Evolutionary conservation across 106 monocot species (phyloP), one percentile per base, ranked within the genome.

Genomic region (Phalaenopsis aphrodite): DNA sequence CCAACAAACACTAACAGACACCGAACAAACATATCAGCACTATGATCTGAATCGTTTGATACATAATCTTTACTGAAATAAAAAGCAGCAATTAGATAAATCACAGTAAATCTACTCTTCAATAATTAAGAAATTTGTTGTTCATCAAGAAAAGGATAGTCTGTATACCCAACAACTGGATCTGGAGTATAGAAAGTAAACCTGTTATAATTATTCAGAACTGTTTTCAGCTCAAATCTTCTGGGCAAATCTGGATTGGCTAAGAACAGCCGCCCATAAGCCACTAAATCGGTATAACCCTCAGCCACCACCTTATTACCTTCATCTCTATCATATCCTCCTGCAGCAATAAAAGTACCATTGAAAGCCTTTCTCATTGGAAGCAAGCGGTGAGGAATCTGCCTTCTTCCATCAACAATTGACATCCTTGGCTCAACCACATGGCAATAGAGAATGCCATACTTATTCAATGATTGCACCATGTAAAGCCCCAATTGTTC

Each of bases 251-350:
- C 84, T 12, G 84, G 84, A 55, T 84, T 84, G 17, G 84, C 80
- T 71, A 85, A 81, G 56, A 85, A 85, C 38, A 77, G 38, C 6
- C 85, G 55, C 3, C 85, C 85, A 38, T 57, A 85, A 0, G 85
- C 78, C 14, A 85, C 85, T 77, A 85, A 73, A 78, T 85, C 81
- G 11, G 85, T 61, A 47, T 85, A 85, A 43, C 49, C 56, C 30
- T 81, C 78, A 36, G n/a, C 73, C 16, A 85, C 72, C 0, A 52
- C 85, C 14, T 73, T 78, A 38, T 81, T 81, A 4, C 85, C 85
- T 78, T 85, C 85, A 30, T 85, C 81, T 75, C 78, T 78, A 52
- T 81, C 78, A 39, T 78, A 85, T 1, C 85, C 85, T 14, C 85
- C 78, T 7, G 78, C 85, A 17, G 47, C 78, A 10, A 85, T 85